A percentile compares a stretch with the other conserved stretches of the same genome.
Conservation (phyloP, 2,329 filamentous ascomycete species). For the Rhytidhysteron rufulum region DNA sequence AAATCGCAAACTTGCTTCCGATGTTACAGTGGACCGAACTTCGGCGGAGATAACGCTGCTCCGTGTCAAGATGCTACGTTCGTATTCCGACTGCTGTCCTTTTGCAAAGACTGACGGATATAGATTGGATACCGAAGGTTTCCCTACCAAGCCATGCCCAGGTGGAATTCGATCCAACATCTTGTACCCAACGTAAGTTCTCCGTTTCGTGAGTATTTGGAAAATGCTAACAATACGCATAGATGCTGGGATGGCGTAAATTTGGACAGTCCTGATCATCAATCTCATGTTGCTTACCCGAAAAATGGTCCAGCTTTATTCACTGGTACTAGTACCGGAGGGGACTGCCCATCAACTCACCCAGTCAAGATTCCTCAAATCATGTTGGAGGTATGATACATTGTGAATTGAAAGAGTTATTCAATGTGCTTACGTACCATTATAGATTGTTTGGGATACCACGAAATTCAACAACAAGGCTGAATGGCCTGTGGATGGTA, state of each 20-base stretch:
- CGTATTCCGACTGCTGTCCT: background rate
- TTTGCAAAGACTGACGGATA: background rate
- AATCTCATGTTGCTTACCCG: conserved; percentile 48
- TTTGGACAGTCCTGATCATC: conserved; percentile 52
- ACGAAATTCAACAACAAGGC: conserved; percentile 31
- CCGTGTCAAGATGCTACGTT: conserved; percentile 20
- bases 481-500: conserved; percentile 24
- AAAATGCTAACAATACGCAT: conserved; percentile 1
- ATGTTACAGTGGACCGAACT: conserved; percentile 45
- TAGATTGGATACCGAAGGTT: conserved; percentile 24
- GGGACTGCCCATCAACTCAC: conserved; percentile 40
- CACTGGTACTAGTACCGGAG: conserved; percentile 16
- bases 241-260: conserved; percentile 46
- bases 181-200: conserved; percentile 38
- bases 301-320: conserved; percentile 21
- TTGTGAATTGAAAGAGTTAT: background rate
- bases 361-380: conserved; percentile 46
- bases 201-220: background rate
- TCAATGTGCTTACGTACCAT: background rate
- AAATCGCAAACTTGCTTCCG: conserved; percentile 43
- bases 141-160: conserved; percentile 35
- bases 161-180: conserved; percentile 44
- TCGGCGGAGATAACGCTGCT: conserved; percentile 40
- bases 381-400: conserved; percentile 37
- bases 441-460: conserved; percentile 40